Evolutionary conservation across 2,329 filamentous ascomycete species (phyloP), one percentile per base, ranked within the genome.

Genomic region (Zasmidium citrigriseum): DNA sequence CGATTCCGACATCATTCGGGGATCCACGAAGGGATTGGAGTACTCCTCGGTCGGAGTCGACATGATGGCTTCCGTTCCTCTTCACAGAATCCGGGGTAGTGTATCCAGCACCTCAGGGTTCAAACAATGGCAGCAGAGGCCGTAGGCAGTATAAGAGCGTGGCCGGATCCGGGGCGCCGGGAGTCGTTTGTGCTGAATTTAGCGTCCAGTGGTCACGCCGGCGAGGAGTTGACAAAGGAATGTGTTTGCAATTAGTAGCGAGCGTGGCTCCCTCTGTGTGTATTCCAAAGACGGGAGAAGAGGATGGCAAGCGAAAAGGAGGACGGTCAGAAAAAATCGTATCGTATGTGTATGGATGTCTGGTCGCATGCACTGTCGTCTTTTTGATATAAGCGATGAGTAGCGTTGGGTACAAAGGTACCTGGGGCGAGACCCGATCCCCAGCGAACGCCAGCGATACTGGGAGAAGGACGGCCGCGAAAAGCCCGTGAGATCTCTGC

Each of bases 21-120:
- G 27, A 46, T 64, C 60, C 44, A 55, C 61, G 41, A 68, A 66
- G 16, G 66, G 64, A 57, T 67, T 59, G 4, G 29, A 21, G 21
- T 57, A 29, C 51, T 68, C 66, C 48, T 66, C 63, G 21, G 63
- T 59, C 7, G 66, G 64, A 25, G 66, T 66, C 48, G 51, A 57
- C 61, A 64, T 66, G 12, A 45, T 60, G 1, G 45, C 46, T 47
- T n/a, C n/a, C 27, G 24, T 14, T 53, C 23, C 46, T 53, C 38
- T 38, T 51, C 4, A n/a, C 18, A 16, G 7, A 41, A 41, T 41
- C 34, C 20, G 18, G 38, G 41, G 38, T 46, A 25, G 45, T 29
- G 27, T 29, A 14, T 29, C 27, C 7, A 29, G n/a, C n/a, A n/a
- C n/a, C n/a, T n/a, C 38, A 24, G 51, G 24, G 7, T 27, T 18